Evolutionary conservation across 1,139 yeast species (phyloP).

Genomic region (Sugiyamaella neomexicana): DNA sequence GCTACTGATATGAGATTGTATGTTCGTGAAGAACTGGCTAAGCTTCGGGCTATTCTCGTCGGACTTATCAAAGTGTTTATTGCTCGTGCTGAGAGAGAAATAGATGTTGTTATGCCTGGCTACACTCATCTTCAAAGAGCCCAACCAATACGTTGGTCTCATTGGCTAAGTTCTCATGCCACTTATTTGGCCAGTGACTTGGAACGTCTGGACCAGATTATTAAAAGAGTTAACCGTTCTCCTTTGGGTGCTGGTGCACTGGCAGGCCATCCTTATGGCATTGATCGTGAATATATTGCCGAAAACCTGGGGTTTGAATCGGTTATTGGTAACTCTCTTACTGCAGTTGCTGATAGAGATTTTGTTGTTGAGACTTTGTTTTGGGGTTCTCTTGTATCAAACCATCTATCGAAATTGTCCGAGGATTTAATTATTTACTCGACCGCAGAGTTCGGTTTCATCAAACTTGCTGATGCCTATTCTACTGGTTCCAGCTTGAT

Average conservation of each 20-base stretch:
- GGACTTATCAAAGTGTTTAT: constrained; percentile 65
- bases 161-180: constrained; percentile 93
- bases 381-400: constrained; percentile 95
- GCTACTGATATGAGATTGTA: constrained; percentile 97
- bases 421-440: constrained; percentile 96
- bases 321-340: constrained; percentile 89
- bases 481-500: constrained; percentile 97
- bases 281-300: constrained; percentile 89
- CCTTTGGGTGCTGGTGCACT: constrained; percentile 98
- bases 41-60: constrained; percentile 58
- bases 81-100: constrained; percentile 78
- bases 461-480: constrained; percentile 92
- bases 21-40: constrained; percentile 74
- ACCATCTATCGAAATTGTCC: constrained; percentile 88
- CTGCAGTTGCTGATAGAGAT: constrained; percentile 96
- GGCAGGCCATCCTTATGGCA: constrained; percentile 98
- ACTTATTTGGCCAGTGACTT: constrained; percentile 91
- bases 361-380: constrained; percentile 95
- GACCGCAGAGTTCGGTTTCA: constrained; percentile 94
- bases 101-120: constrained; percentile 95
- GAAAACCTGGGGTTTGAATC: constrained; percentile 72
- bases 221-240: constrained; percentile 77
- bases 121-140: constrained; percentile 98
- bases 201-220: constrained; percentile 76
- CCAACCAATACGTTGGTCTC: constrained; percentile 99